These are phyloP conservation scores for Alternaria burnsii DNA, from an alignment of 2,329 filamentous ascomycete species.

Conservation along the genomic window DNA sequence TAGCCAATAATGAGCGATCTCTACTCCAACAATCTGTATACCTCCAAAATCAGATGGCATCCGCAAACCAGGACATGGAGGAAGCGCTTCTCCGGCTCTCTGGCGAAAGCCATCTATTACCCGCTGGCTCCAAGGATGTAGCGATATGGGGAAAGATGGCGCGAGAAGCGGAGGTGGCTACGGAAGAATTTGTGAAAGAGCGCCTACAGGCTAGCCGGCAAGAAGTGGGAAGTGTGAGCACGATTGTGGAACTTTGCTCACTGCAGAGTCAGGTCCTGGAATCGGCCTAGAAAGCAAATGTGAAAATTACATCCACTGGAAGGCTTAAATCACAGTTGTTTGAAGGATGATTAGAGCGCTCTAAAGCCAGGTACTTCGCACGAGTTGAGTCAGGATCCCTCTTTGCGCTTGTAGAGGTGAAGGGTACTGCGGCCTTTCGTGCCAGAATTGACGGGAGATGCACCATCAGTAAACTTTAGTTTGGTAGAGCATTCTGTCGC, in stretches of 20 bases:
- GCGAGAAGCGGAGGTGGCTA: constrained; percentile 29
- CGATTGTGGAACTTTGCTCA: constrained; percentile 41
- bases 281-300: neutral
- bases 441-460: neutral
- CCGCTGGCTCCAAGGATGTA: constrained; percentile 41
- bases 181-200: constrained; percentile 26
- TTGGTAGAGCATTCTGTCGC: neutral
- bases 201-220: constrained; percentile 32
- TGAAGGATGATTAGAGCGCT: too few relatives aligned
- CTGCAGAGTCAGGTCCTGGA: constrained; percentile 35
- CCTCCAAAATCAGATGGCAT: constrained; percentile 42
- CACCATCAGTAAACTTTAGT: too few relatives aligned
- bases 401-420: too few relatives aligned
- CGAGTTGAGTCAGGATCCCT: too few relatives aligned
- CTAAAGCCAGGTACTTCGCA: too few relatives aligned
- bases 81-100: constrained; percentile 46
- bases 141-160: constrained; percentile 38
- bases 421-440: too few relatives aligned
- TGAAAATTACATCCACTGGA: too few relatives aligned
- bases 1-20: constrained; percentile 37
- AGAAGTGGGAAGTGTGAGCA: constrained; percentile 35
- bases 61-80: constrained; percentile 40
- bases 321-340: too few relatives aligned
- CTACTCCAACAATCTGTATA: constrained; percentile 48
- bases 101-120: constrained; percentile 51